Evolutionary conservation across 2,329 filamentous ascomycete genomes (phyloP), one percentile per base, ranked within the genome.

Genomic region (Pseudocercospora crystallina): DNA sequence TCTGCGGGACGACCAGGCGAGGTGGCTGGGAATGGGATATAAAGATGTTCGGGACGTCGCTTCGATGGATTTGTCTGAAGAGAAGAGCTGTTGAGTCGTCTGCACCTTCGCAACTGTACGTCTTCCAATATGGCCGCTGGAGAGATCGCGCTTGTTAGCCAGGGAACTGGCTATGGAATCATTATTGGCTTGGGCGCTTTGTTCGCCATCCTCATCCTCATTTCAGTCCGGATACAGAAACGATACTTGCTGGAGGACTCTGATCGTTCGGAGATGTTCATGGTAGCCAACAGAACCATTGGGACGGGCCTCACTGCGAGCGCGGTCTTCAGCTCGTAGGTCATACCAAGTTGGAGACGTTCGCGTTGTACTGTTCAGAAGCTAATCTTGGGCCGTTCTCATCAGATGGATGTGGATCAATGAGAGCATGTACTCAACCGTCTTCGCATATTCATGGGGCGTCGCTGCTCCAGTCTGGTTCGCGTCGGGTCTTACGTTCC

Each of bases 161-260:
- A 40, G n/a, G 45, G 36, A 13, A 61, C 63, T 5, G 71, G 69
- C 54, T 78, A 78, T 66, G 76, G 76, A 51, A 64, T 78, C 14
- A 70, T 80, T 36, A 69, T 78, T 49, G 77, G 76, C 5, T 70
- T 79, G 5, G 73, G 73, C 1, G 64, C 79, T 1, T 54, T 74
- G 1, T 79, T 80, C 54, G 76, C 71, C 47, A 63, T 69, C 3
- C 70, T 79, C 13, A 78, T 78, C 52, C 53, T 80, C 5, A 58
- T 66, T 5, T 75, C 76, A 4, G 70, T 78, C 31, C 71, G 71
- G 34, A 65, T 79, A 2, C 76, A 79, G 61, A 73, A 69, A 44
- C 54, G 57, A 30, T 75, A 74, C 48, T 64, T 75, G 12, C 53
- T 66, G 1, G 74, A 76, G 52, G 73, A 76, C 56, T 68, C 64